Base-by-base conservation (phyloP, 352 stramenopile genomes). In the Globisporangium megalacanthum region DNA sequence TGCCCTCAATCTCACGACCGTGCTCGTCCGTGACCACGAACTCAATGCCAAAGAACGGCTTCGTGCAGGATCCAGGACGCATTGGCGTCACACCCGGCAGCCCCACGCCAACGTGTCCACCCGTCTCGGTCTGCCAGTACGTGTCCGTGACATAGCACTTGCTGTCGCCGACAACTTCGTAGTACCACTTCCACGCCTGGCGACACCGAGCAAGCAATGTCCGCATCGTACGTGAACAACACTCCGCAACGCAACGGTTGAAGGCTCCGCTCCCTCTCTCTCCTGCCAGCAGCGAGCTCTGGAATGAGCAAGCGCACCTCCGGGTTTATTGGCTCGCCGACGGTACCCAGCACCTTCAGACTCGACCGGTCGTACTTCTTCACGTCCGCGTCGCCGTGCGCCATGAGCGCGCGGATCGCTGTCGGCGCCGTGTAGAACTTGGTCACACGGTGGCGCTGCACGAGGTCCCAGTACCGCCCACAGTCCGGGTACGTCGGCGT, bases 281-380 rank as follows among this genome's bases (percentile, higher is more conserved):
- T 29, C 25, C 25, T 29, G 25, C 25, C 25, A 29, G 4, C 25
- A 29, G 25, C 25, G 25, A 29, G 25, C 25, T 29, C 25, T 29
- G 25, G 25, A 29, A 4, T 29, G n/a, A 5, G 44, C n/a, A 31
- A 39, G 6, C 44, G 9, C 19, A 49, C 44, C 19, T 98, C 96
- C 0, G 96, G 97, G 74, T 99, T 99, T 72, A 99, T 99, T 5
- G 97, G 97, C 75, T 99, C 97, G 33, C 97, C 97, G 20, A 99
- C 97, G 54, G 90, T 98, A 19, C 97, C 97, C 14, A 99, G 77
- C 35, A 99, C 83, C 39, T 95, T 90, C 37, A 99, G 75, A 35
- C 73, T 92, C 41, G 85, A 96, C 51, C 95, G 80, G 69, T 99
- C 94, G 75, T 99, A 98, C 53, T 98, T 94, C 22, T 89, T 82